Conservation (phyloP, 2,329 filamentous ascomycete genomes). For the Albifimbria verrucaria region DNA sequence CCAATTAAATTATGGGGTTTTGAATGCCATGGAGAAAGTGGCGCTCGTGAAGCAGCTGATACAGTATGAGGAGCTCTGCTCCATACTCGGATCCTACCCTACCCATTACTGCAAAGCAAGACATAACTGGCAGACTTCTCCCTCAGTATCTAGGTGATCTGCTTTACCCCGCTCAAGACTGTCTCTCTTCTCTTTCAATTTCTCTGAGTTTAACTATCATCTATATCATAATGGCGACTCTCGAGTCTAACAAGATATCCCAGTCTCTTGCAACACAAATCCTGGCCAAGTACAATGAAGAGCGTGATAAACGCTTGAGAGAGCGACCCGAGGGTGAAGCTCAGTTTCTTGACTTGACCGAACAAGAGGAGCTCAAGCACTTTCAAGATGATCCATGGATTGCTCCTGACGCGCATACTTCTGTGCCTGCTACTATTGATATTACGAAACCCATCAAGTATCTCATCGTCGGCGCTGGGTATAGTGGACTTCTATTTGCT, state of each 20-base stretch:
- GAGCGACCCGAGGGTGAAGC: slow-evolving; percentile 20
- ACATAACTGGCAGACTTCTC: too few relatives aligned
- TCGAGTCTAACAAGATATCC: neutral
- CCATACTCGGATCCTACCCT: too few relatives aligned
- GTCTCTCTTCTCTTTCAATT: neutral
- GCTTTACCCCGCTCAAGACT: neutral
- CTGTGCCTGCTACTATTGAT: slow-evolving; percentile 15
- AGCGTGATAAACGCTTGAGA: slow-evolving; percentile 29
- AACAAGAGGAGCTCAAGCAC: slow-evolving; percentile 12
- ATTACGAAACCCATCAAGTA: slow-evolving; percentile 8
- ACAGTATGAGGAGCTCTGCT: too few relatives aligned
- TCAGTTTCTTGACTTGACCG: slow-evolving; percentile 29
- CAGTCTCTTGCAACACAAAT: neutral
- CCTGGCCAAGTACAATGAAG: slow-evolving; percentile 26
- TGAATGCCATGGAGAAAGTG: too few relatives aligned
- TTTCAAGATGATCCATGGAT: slow-evolving; percentile 32
- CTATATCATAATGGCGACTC: neutral
- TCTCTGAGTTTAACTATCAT: neutral
- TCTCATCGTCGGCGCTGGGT: slow-evolving; percentile 33
- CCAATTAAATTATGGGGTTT: too few relatives aligned
- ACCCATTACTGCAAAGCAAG: too few relatives aligned
- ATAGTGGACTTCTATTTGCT: slow-evolving; percentile 28
- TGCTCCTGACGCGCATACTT: slow-evolving; percentile 27
- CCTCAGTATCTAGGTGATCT: too few relatives aligned
- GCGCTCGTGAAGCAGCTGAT: too few relatives aligned